Conservation (phyloP, 2,329 filamentous ascomycete genomes). For the Colletotrichum lentis region DNA sequence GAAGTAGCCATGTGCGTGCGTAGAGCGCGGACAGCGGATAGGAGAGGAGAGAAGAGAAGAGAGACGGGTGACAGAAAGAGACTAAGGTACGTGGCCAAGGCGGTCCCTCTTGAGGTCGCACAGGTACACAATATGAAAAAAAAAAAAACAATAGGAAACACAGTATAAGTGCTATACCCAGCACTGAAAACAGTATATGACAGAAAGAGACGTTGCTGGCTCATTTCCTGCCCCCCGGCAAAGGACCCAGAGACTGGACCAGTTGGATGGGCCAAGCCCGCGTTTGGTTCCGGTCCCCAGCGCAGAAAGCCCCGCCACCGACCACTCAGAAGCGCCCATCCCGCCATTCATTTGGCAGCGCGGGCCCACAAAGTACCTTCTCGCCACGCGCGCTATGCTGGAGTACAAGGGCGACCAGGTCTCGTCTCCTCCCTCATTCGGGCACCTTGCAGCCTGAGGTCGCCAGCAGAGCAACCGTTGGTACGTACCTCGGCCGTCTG, state of each 20-base stretch:
- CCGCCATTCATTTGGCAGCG: slow-evolving; percentile 14
- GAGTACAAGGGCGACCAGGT: slow-evolving; percentile 5
- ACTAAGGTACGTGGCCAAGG: too few species aligned
- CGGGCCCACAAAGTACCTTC: slow-evolving; percentile 14
- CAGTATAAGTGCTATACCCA: too few species aligned
- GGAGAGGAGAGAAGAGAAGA: not conserved
- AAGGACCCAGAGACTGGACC: slow-evolving; percentile 8
- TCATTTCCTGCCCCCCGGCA: slow-evolving; percentile 25
- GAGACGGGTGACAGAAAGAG: not conserved
- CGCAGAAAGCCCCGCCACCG: not conserved
- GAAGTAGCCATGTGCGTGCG: too few species aligned
- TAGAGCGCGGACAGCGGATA: not conserved
- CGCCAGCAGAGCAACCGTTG: not conserved
- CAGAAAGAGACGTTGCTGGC: not conserved
- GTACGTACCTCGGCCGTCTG: slow-evolving; percentile 1
- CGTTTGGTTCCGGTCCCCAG: slow-evolving; percentile 8
- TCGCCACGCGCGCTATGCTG: not conserved
- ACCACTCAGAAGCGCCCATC: slow-evolving; percentile 15
- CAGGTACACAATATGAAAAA: too few species aligned
- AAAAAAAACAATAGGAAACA: too few species aligned
- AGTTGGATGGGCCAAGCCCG: slow-evolving; percentile 21
- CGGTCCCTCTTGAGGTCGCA: too few species aligned
- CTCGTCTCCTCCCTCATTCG: slow-evolving; percentile 6
- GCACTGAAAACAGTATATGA: too few species aligned
- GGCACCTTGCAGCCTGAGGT: slow-evolving; percentile 15